phyloP scores from a whole-genome alignment of 176 grass and related monocot species.

The Aegilops sharonensis region DNA sequence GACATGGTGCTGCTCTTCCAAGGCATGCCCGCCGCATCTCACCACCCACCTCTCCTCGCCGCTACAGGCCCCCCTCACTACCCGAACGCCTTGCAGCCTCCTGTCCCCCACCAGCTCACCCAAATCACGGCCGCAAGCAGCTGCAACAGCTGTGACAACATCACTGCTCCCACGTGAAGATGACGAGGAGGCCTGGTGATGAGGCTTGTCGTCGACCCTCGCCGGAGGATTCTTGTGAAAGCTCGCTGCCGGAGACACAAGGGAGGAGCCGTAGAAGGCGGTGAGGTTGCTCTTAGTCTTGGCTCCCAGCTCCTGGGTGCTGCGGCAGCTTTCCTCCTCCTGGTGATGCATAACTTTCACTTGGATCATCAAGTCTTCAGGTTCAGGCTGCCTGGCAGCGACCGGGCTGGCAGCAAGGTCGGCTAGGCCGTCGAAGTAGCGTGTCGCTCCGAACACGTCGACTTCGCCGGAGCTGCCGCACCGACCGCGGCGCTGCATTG shows the following conservation, averaged over 20 bases:
- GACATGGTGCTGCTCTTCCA: not conserved
- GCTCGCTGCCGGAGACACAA: not conserved
- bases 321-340: not conserved
- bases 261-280: not conserved
- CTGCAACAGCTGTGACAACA: not conserved
- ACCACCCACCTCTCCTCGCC: constrained; percentile 46
- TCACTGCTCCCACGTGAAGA: not conserved
- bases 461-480: constrained; percentile 45
- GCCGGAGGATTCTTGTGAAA: not conserved
- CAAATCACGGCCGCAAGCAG: not conserved
- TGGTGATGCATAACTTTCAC: not conserved
- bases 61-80: constrained; percentile 15
- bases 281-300: constrained; percentile 25
- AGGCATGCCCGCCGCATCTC: not conserved
- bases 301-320: not conserved
- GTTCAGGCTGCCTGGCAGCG: not conserved
- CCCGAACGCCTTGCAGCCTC: constrained; percentile 37
- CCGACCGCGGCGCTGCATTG: constrained; percentile 11
- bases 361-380: not conserved
- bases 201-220: not conserved
- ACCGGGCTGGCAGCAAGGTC: not conserved
- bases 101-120: constrained; percentile 20
- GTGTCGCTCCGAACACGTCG: constrained; percentile 44
- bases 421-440: constrained; percentile 38
- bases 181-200: not conserved